These are phyloP conservation scores for Cucumis hystrix DNA, from an alignment of 306 rosid genomes.

Conservation along the genomic window DNA sequence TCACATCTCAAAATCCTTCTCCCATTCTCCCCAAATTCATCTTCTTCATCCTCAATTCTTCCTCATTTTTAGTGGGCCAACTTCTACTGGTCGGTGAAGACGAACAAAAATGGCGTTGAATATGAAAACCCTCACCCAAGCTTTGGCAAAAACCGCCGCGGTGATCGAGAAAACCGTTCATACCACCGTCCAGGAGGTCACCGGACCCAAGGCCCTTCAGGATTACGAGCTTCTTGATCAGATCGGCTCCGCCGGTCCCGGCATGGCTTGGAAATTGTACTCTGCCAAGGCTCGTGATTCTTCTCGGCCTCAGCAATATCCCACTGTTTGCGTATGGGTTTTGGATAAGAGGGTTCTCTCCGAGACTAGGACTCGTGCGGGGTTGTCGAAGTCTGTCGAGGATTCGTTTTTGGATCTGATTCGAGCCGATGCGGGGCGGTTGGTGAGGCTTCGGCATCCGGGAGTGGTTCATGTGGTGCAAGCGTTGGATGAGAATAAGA, in stretches of 20 bases:
- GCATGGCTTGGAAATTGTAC: constrained; percentile 66
- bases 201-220: constrained; percentile 91
- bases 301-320: constrained; percentile 71
- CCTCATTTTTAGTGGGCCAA: neutral
- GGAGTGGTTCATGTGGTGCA: constrained; percentile 95
- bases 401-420: constrained; percentile 71
- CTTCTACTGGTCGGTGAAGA: neutral
- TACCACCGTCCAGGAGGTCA: constrained; percentile 91
- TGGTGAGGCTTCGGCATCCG: constrained; percentile 77
- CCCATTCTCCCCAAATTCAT: neutral
- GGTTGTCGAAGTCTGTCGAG: constrained; percentile 66
- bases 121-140: constrained; percentile 95
- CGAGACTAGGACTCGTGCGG: constrained; percentile 60
- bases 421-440: constrained; percentile 70
- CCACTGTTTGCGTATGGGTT: constrained; percentile 82
- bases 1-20: neutral
- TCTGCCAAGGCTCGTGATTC: constrained; percentile 77
- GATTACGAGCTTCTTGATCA: constrained; percentile 85
- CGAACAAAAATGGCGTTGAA: constrained; percentile 48
- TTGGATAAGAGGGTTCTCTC: constrained; percentile 63
- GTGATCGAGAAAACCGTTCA: constrained; percentile 81
- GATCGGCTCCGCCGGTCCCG: constrained; percentile 97
- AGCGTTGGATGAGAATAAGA: constrained; percentile 86
- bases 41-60: neutral
- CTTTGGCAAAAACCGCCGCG: constrained; percentile 92